Evolutionary conservation across 345 rosid genomes (phyloP).

Genomic region (Eucalyptus lansdowneana): DNA sequence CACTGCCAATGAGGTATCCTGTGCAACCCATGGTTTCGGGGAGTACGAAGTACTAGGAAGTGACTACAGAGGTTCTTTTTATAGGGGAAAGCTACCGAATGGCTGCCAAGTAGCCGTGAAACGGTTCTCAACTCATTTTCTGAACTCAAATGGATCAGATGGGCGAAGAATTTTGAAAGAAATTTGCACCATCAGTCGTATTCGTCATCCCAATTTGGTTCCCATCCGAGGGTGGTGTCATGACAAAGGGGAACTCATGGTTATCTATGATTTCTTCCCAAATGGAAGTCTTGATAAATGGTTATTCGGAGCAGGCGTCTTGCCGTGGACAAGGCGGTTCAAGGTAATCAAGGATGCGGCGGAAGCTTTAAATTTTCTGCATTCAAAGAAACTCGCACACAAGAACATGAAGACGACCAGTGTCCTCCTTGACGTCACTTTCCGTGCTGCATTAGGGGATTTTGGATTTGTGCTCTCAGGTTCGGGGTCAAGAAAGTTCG

Average conservation of each 20-base stretch:
- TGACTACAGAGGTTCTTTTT: constrained; percentile 21
- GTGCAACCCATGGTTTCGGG: constrained; percentile 22
- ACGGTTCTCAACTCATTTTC: constrained; percentile 16
- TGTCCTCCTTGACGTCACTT: constrained; percentile 33
- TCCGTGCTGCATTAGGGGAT: constrained; percentile 37
- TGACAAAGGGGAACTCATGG: constrained; percentile 20
- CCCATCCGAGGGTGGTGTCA: constrained; percentile 41
- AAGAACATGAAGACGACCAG: constrained; percentile 39
- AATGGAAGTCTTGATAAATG: constrained; percentile 37
- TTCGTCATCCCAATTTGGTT: constrained; percentile 34
- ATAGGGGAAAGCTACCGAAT: constrained; percentile 28
- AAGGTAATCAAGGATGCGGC: constrained; percentile 26
- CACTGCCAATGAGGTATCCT: constrained; percentile 19
- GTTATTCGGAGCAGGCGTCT: constrained; percentile 30
- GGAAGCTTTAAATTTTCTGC: constrained; percentile 24
- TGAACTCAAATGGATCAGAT: constrained; percentile 18
- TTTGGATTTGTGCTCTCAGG: constrained; percentile 27
- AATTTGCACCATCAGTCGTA: constrained; percentile 15
- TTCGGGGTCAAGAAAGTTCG: constrained; percentile 12
- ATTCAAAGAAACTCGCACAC: constrained; percentile 27
- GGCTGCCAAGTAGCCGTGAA: constrained; percentile 32
- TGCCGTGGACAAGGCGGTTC: constrained; percentile 31
- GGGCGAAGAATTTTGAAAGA: constrained; percentile 18
- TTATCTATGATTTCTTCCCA: constrained; percentile 21
- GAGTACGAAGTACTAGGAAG: constrained; percentile 26